These are phyloP conservation scores for Lasiodiplodia sp. DNA, from an alignment of 2,329 filamentous ascomycete genomes.

Conservation along the genomic window DNA sequence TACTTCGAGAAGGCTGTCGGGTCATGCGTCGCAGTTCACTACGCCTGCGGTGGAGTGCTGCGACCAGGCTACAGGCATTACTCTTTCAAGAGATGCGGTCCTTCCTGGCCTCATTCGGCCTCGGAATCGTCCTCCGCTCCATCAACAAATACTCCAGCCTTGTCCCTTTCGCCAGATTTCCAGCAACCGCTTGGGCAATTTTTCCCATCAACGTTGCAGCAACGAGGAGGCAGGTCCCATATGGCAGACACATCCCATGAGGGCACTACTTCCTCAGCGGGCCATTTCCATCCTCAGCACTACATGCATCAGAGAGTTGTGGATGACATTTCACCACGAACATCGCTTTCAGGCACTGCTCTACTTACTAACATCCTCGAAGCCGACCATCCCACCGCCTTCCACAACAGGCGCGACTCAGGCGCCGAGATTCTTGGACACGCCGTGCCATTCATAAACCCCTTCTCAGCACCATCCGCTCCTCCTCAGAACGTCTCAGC, in stretches of 20 bases:
- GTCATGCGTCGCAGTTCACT: conserved; percentile 13
- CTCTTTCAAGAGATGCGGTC: conserved; percentile 11
- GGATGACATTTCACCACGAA: not conserved
- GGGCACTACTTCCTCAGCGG: not conserved
- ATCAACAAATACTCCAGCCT: not conserved
- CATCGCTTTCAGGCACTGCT: not conserved
- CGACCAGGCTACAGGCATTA: conserved; percentile 6
- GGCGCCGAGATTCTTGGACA: not conserved
- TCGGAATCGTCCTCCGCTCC: not conserved
- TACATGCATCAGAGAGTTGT: not conserved
- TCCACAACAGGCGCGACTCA: conserved; percentile 1
- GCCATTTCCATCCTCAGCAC: not conserved
- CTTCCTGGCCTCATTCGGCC: not conserved
- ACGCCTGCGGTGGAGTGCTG: conserved; percentile 14
- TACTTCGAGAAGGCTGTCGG: conserved; percentile 24
- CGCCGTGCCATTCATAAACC: not conserved
- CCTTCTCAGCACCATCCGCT: not conserved
- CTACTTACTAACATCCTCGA: too few relatives aligned
- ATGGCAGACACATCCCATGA: too few relatives aligned
- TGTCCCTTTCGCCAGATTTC: conserved; percentile 1
- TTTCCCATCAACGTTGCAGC: not conserved
- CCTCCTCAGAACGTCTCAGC: not conserved
- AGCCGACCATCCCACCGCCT: not conserved
- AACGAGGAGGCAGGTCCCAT: not conserved
- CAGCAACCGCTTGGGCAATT: not conserved